Conservation (phyloP, 148 eudicot genomes). For the Rhododendron kiyosumense region DNA sequence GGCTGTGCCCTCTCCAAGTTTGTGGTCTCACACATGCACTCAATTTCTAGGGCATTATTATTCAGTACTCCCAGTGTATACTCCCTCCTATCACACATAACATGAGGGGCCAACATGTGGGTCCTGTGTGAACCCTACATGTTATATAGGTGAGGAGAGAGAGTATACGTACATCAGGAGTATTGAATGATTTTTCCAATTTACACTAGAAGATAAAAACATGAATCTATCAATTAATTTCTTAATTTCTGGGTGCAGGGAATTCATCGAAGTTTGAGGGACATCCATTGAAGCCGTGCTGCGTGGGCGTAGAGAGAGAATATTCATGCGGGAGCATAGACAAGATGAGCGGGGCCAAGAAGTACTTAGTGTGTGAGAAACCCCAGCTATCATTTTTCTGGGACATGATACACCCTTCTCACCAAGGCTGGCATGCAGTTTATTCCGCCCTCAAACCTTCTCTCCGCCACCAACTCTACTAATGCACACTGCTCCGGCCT, state of each 20-base stretch:
- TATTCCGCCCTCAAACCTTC: constrained; percentile 27
- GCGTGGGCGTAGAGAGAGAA: constrained; percentile 32
- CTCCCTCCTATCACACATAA: too few species aligned
- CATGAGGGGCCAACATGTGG: too few species aligned
- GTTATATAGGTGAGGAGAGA: too few species aligned
- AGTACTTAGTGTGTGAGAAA: constrained; percentile 38
- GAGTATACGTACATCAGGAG: too few species aligned
- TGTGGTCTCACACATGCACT: not conserved
- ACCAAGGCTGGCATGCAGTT: constrained; percentile 57
- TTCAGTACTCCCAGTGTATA: too few species aligned
- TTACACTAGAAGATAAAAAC: not conserved
- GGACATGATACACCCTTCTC: constrained; percentile 63
- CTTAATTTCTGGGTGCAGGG: not conserved
- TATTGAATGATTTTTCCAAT: not conserved
- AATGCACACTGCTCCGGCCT: not conserved
- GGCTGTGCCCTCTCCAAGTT: not conserved
- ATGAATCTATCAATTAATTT: not conserved
- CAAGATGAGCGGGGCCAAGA: constrained; percentile 16
- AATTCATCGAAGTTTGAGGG: not conserved
- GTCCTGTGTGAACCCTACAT: too few species aligned
- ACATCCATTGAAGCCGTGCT: constrained; percentile 40
- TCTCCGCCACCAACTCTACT: constrained; percentile 11
- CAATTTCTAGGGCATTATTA: too few species aligned
- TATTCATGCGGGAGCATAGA: constrained; percentile 43
- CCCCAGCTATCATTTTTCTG: constrained; percentile 44